Percentiles rank a stretch among this genome's conserved stretches.
Conservation (phyloP, 768 basidiomycete species). For the Tubosaeta sp. region DNA sequence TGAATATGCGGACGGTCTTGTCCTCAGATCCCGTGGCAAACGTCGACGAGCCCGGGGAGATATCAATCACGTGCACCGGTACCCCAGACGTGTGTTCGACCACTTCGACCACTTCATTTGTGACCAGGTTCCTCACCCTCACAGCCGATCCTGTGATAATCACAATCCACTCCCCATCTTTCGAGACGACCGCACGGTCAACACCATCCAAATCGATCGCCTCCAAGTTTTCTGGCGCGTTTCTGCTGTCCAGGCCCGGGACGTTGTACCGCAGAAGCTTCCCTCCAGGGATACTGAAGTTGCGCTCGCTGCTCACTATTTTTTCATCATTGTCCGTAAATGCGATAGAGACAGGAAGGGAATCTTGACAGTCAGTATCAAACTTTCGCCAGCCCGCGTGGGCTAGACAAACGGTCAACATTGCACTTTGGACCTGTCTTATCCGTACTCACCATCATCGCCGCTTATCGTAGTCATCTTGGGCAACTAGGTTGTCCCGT, state of each 20-base stretch:
- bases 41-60: not conserved
- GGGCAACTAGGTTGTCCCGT: not conserved
- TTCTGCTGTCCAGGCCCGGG: not conserved
- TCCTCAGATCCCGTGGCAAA: not conserved
- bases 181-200: not conserved
- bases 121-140: not conserved
- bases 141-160: not conserved
- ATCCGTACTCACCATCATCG: not conserved
- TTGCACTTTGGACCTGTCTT: not conserved
- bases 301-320: not conserved
- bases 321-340: not conserved
- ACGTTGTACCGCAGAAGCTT: not conserved
- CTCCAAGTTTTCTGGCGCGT: not conserved
- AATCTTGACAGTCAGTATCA: not conserved
- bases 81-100: not conserved
- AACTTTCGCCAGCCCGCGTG: not conserved
- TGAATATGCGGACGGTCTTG: not conserved
- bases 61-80: not conserved
- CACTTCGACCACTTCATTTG: not conserved
- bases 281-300: not conserved
- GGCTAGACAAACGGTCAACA: not conserved
- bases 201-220: not conserved
- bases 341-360: not conserved
- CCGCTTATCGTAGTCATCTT: not conserved
- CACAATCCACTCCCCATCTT: not conserved